These are phyloP conservation scores for Ophiosphaerella narmari DNA, from an alignment of 2,329 filamentous ascomycete species.

Conservation along the genomic window DNA sequence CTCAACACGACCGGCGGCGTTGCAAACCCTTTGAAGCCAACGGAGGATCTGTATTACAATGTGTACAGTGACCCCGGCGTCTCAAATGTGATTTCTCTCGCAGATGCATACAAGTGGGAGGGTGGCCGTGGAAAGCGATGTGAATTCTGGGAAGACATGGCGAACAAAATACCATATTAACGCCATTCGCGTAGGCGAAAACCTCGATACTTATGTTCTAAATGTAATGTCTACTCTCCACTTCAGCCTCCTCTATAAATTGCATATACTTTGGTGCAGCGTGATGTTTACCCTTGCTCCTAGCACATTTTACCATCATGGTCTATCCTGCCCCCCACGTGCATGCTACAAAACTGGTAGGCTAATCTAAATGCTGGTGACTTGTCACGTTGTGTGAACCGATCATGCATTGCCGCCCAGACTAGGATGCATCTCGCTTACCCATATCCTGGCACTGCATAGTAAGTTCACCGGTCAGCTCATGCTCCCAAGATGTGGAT, in stretches of 20 bases:
- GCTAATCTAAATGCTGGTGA: too few species aligned
- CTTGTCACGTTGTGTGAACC: too few species aligned
- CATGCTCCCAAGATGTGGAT: background rate
- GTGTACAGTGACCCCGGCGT: constrained; percentile 38
- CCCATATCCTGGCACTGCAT: background rate
- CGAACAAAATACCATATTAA: constrained; percentile 31
- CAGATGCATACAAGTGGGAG: constrained; percentile 36
- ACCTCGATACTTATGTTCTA: background rate
- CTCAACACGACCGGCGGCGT: constrained; percentile 39
- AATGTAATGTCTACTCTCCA: background rate
- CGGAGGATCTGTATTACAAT: constrained; percentile 33
- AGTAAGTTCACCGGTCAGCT: background rate
- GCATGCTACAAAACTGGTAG: too few species aligned
- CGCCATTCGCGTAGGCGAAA: background rate
- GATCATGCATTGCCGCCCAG: too few species aligned
- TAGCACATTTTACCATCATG: too few species aligned
- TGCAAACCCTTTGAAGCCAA: constrained; percentile 17
- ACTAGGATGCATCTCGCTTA: too few species aligned
- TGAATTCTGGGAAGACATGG: constrained; percentile 36
- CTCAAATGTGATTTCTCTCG: constrained; percentile 33
- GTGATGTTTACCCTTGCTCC: too few species aligned
- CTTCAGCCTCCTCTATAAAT: background rate
- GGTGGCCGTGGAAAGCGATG: constrained; percentile 38
- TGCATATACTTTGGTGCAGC: too few species aligned
- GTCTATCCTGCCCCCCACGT: too few species aligned